Base-by-base conservation (phyloP, 2,329 filamentous ascomycete genomes). In the Fusarium coffeatum region DNA sequence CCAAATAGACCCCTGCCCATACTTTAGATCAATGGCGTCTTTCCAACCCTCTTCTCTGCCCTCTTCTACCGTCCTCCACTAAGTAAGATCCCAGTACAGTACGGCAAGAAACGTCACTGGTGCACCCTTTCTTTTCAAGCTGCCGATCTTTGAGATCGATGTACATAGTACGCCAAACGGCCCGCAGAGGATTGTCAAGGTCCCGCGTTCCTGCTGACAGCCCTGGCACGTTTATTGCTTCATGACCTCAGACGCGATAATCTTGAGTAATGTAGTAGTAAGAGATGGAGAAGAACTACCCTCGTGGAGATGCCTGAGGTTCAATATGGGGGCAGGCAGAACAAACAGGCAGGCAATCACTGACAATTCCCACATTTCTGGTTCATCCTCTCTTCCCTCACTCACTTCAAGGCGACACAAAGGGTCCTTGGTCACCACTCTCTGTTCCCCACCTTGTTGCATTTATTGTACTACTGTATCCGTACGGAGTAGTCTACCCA, bases 81-180 rank as follows among this genome's bases (percentile, higher is more conserved):
- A 55, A 49, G 46, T 53, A 57, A 51, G 50, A 72, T 71, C 72
- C 72, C 57, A 71, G 72, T 43, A 64, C 55, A 71, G 72, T 49
- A 64, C 53, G 64, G 62, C 65, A 66, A 53, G 59, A 69, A 59
- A 74, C 72, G 72, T 73, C 66, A 73, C 66, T 73, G 72, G 62
- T 61, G 71, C 71, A 74, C 67, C 57, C 56, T 61, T 71, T 69
- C 49, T 56, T 47, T 53, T 60, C 51, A 54, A 53, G 62, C 62
- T 74, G 72, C 59, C 72, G 72, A 74, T 74, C 72, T 66, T 51
- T 51, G 45, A 73, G 72, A 74, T 74, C 72, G 72, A 73, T 73
- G 64, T 57, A n/a, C n/a, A n/a, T n/a, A n/a, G n/a, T n/a, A 68
- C 68, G 67, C 64, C 68, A 69, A 73, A 72, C 72, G 69, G 68